Evolutionary conservation across 441 rosid species (phyloP), one percentile per base, ranked within the genome.

Genomic region (Bruguiera hainesii): DNA sequence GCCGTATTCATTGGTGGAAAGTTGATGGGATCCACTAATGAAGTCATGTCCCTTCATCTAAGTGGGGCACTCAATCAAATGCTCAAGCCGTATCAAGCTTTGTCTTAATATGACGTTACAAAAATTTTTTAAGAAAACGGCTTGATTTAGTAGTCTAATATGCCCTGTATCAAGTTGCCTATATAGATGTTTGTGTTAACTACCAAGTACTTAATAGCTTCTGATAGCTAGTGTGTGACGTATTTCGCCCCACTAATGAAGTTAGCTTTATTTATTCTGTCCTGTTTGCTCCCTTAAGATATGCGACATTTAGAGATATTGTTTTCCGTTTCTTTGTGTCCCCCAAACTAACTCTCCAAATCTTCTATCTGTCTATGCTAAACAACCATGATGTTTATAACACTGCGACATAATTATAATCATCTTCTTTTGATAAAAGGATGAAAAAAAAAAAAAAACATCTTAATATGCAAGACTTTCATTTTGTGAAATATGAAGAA

Each of bases 21-120:
- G 73, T 83, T 87, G 46, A 76, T 84, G 48, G 98, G 98, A 15
- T 89, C 97, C 49, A 90, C 97, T 67, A 93, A 89, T 71, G 98
- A 93, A 80, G 84, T 93, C 79, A 90, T 90, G 97, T 93, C 98
- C 50, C 94, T 83, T 57, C 97, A 90, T 74, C 84, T 93, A 7
- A 80, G 93, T 73, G 97, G 97, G 73, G 57, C 68, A 13, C 93
- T 93, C 60, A 78, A 72, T 67, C 95, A 83, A 48, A 71, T 88
- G 87, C 83, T 87, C 69, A 83, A 82, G 73, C 90, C 94, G 9
- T 84, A 80, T 63, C 90, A 83, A 71, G 31, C 74, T 71, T 60
- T 74, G 42, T 71, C 80, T 76, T 79, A 72, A 77, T 30, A 39
- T 64, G 62, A 69, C 62, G 57, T 51, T 72, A 61, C 49, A 33